Evolutionary conservation across 2,329 filamentous ascomycete genomes (phyloP), one percentile per base, ranked within the genome.

Genomic region (Exserohilum rostratum): DNA sequence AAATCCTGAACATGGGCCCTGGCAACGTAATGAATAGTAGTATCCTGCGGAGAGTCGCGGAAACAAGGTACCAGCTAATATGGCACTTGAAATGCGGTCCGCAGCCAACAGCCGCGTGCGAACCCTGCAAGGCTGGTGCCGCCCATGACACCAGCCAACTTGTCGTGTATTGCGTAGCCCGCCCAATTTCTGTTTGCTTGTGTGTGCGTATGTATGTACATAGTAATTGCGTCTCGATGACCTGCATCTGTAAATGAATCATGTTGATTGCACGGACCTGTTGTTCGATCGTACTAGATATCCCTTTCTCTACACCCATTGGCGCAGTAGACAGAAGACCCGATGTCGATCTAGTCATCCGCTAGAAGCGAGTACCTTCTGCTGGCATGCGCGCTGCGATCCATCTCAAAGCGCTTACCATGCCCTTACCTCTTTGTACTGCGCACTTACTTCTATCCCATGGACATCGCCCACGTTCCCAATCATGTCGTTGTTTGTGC

Each of bases 401-500:
- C 5, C 9, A 17, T 35, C 20, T 30, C 33, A 38, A 13, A 5
- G n/a, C 3, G 9, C 15, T 3, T 25, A 6, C 11, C n/a, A 17
- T 7, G 11, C 39, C 18, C 10, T 10, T 2, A 13, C 6, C 22
- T n/a, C 25, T 29, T 29, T 3, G 6, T 29, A 12, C 2, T 13
- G 15, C 9, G 3, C 5, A 12, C 5, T 2, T 15, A 20, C 15
- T 37, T 34, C 12, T 27, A 18, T 30, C 27, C 20, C 12, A 13
- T 10, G 6, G 1, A 15, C 17, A 13, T 9, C n/a, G 5, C 17
- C 46, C 49, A 39, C 39, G 44, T 50, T 55, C 25, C 5, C 22
- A 15, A 58, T 56, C 51, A 56, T 33, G 51, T 55, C 42, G 53
- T 39, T 43, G 48, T 45, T 27, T 13, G 13, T 53, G 39, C 42